These are phyloP conservation scores for Pyrenula massariospora DNA, from an alignment of 495 filamentous ascomycete species.

Conservation along the genomic window DNA sequence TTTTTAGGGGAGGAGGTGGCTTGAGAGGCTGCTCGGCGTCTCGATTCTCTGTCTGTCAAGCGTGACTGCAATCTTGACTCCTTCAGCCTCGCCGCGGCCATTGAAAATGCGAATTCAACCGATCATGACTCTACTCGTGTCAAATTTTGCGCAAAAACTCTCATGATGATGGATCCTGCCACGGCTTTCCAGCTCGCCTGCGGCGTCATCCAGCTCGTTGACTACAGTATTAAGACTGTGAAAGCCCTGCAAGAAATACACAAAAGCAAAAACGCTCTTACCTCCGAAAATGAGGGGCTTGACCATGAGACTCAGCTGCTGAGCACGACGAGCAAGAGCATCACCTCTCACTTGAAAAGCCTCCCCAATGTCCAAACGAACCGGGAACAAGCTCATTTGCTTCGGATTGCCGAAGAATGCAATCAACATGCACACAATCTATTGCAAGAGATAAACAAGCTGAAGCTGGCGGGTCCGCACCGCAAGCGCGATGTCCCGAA, in stretches of 20 bases:
- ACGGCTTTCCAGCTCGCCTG: slow-evolving; percentile 16
- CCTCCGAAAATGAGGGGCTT: background rate
- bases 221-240: slow-evolving; percentile 7
- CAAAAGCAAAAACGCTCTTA: slow-evolving; percentile 1
- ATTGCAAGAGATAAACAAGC: background rate
- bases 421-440: background rate
- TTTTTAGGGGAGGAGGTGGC: too few species aligned
- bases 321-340: background rate
- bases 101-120: too few species aligned
- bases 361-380: background rate
- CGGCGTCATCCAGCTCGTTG: slow-evolving; percentile 18
- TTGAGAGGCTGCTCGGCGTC: too few species aligned
- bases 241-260: slow-evolving; percentile 1
- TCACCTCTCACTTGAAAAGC: slow-evolving; percentile 1
- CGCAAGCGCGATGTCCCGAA: background rate
- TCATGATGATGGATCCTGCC: slow-evolving; percentile 10
- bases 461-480: background rate
- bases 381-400: slow-evolving; percentile 2
- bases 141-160: background rate
- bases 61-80: too few species aligned
- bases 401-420: background rate
- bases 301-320: background rate
- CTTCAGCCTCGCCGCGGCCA: too few species aligned
- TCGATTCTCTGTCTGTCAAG: too few species aligned
- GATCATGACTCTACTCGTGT: background rate